phyloP scores from a whole-genome alignment of 495 filamentous ascomycete species.

The Filosporella fistucella region DNA sequence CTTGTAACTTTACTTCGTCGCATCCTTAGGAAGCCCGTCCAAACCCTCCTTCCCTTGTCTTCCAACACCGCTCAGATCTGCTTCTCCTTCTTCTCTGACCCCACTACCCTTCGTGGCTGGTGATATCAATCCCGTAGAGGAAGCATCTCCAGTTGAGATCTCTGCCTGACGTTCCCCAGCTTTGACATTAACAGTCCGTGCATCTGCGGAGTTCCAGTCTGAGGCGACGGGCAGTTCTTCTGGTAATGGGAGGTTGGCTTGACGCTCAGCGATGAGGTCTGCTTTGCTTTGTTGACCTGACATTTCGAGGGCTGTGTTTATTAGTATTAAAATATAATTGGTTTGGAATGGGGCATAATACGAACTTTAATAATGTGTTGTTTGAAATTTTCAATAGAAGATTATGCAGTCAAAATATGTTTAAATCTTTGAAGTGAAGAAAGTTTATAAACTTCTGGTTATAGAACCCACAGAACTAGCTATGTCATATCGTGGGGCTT shows the following conservation, averaged over 20 bases:
- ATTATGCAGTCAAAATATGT: no score
- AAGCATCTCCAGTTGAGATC: slow-evolving; percentile 45
- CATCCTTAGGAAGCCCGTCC: slow-evolving; percentile 47
- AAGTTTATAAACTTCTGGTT: no score
- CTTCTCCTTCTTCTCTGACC: slow-evolving; percentile 40
- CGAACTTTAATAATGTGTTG: no score
- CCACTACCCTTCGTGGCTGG: slow-evolving; percentile 59
- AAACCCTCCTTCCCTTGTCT: slow-evolving; percentile 50
- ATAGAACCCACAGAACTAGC: no score
- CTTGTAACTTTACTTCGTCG: slow-evolving; percentile 28
- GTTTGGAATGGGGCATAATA: no score
- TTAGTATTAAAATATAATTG: no score
- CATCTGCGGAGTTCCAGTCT: slow-evolving; percentile 73
- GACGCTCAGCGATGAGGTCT: slow-evolving; percentile 57
- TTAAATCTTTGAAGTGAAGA: no score
- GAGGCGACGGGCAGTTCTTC: slow-evolving; percentile 67
- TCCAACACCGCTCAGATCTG: slow-evolving; percentile 45
- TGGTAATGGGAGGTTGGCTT: slow-evolving; percentile 72
- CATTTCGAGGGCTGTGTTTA: slow-evolving; percentile 9
- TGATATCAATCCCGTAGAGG: slow-evolving; percentile 51
- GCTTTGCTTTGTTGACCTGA: slow-evolving; percentile 42
- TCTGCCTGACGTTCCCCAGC: slow-evolving; percentile 50
- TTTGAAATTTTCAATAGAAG: no score
- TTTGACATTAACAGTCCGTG: slow-evolving; percentile 61
- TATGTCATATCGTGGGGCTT: no score